These are phyloP conservation scores for Dothideomycetes sp. DNA, from an alignment of 2,329 filamentous ascomycete species.

Conservation along the genomic window DNA sequence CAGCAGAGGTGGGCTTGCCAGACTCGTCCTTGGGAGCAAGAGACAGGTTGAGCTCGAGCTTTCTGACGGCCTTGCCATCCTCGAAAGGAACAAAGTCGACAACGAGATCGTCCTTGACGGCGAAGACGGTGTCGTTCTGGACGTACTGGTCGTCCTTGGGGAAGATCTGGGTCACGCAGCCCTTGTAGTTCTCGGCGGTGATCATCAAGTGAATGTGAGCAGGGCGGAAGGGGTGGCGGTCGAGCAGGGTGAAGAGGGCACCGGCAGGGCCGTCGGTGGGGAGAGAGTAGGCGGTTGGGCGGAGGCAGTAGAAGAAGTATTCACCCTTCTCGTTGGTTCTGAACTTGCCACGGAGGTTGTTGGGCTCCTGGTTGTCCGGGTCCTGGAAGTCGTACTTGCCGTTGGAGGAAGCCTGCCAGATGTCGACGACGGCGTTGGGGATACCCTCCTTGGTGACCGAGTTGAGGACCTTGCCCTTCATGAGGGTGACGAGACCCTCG, in stretches of 20 bases:
- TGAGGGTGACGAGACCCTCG: constrained; percentile 46
- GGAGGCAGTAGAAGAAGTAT: constrained; percentile 40
- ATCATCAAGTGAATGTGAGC: constrained; percentile 53
- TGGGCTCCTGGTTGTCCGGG: constrained; percentile 50
- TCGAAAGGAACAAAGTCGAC: constrained; percentile 37
- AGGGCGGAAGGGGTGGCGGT: constrained; percentile 50
- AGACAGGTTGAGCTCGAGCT: neutral
- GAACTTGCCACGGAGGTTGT: constrained; percentile 65
- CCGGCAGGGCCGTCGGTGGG: constrained; percentile 47
- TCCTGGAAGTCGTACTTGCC: constrained; percentile 61
- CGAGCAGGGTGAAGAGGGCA: constrained; percentile 45
- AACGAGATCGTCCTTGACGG: constrained; percentile 47
- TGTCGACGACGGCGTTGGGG: constrained; percentile 55
- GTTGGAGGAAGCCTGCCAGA: constrained; percentile 74
- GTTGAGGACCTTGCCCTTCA: constrained; percentile 52
- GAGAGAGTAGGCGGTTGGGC: constrained; percentile 39
- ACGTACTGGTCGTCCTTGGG: constrained; percentile 54
- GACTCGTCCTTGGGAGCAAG: no score
- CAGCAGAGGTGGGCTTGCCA: neutral
- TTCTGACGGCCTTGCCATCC: neutral
- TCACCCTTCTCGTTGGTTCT: constrained; percentile 53
- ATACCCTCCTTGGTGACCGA: constrained; percentile 54
- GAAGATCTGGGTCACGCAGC: constrained; percentile 69
- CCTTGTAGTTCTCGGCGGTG: constrained; percentile 48
- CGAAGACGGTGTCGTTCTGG: constrained; percentile 47